A percentile compares a stretch with the other conserved stretches of the same genome.
phyloP scores from a whole-genome alignment of 1,139 yeast species.

The Diutina catenulata region DNA sequence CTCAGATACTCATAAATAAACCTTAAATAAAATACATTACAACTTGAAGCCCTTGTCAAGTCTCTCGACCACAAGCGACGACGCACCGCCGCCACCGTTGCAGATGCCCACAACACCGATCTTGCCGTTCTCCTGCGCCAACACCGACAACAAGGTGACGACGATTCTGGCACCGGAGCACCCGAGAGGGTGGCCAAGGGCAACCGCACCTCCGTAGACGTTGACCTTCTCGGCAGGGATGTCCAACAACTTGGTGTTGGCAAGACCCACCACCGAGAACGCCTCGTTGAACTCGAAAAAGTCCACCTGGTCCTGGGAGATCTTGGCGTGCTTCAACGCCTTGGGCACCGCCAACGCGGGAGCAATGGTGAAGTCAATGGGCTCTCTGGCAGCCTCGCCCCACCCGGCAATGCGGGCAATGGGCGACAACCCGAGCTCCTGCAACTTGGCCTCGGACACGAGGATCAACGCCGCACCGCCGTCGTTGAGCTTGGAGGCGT shows the following conservation, averaged over 20 bases:
- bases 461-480: conserved; percentile 94
- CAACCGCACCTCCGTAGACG: conserved; percentile 97
- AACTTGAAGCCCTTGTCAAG: conserved; percentile 15
- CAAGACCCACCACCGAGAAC: conserved; percentile 89
- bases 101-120: conserved; percentile 92
- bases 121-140: conserved; percentile 76
- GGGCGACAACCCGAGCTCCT: conserved; percentile 79
- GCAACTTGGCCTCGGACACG: conserved; percentile 70
- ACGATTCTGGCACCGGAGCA: conserved; percentile 95
- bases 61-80: conserved; percentile 10
- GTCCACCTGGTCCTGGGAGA: conserved; percentile 50
- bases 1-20: too few species aligned
- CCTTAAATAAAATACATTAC: too few species aligned
- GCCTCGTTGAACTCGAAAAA: conserved; percentile 94
- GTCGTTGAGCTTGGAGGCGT: conserved; percentile 90
- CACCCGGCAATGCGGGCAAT: conserved; percentile 81
- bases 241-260: conserved; percentile 66
- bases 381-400: conserved; percentile 97
- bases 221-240: conserved; percentile 64
- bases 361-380: conserved; percentile 89
- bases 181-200: conserved; percentile 94
- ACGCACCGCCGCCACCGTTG: conserved; percentile 99
- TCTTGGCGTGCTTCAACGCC: conserved; percentile 79
- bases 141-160: conserved; percentile 67
- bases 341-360: conserved; percentile 92